Conservation (phyloP, 192 early-diverging fungal species). For the Hyaloraphidium curvatum region DNA sequence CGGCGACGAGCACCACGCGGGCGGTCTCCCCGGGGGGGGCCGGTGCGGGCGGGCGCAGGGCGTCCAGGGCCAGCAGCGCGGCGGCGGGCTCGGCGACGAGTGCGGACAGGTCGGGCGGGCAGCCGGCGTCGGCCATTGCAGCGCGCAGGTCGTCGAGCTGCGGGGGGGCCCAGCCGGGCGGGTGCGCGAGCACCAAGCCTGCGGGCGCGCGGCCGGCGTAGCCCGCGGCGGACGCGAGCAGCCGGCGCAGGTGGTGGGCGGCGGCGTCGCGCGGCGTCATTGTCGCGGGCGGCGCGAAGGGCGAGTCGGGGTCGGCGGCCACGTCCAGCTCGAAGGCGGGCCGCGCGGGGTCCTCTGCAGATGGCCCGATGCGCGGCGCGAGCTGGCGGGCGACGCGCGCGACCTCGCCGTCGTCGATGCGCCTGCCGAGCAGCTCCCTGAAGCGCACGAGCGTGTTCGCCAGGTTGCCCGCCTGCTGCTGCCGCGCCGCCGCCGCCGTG, state of each 20-base stretch:
- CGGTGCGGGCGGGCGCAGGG: no score
- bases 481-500: slow-evolving; percentile 51
- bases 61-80: no score
- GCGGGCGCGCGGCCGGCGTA: slow-evolving; percentile 62
- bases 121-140: no score
- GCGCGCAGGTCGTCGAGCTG: no score
- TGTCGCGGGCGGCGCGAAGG: slow-evolving; percentile 39
- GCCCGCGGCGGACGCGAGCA: slow-evolving; percentile 74
- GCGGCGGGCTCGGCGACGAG: no score
- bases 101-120: no score
- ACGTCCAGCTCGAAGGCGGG: slow-evolving; percentile 34
- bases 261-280: slow-evolving; percentile 46
- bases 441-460: slow-evolving; percentile 82
- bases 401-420: slow-evolving; percentile 22
- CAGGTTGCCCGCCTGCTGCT: slow-evolving; percentile 71
- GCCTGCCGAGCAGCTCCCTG: slow-evolving; percentile 57
- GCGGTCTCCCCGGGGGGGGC: no score
- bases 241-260: slow-evolving; percentile 54
- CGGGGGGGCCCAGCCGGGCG: no score
- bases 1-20: no score
- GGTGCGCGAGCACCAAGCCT: slow-evolving; percentile 69
- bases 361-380: slow-evolving; percentile 17
- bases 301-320: slow-evolving; percentile 33
- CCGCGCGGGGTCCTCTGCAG: slow-evolving; percentile 10
- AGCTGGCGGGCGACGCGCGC: slow-evolving; percentile 14